These are phyloP conservation scores for Hanseniaspora pseudoguilliermondii DNA, from an alignment of 805 yeast genomes.

Conservation along the genomic window DNA sequence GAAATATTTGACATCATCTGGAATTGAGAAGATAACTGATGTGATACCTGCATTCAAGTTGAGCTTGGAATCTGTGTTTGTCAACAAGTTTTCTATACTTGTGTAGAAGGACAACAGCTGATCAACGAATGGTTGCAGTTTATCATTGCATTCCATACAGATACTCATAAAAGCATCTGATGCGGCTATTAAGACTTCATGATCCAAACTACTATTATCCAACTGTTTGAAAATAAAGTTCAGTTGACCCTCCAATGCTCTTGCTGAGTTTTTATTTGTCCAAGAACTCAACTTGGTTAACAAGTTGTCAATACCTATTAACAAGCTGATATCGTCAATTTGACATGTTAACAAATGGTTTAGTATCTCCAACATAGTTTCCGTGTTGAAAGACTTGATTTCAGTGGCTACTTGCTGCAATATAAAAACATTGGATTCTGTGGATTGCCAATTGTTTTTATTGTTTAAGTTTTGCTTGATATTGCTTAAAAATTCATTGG, in stretches of 20 bases:
- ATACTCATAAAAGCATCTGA: constrained; percentile 89
- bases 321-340: constrained; percentile 25
- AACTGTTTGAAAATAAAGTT: constrained; percentile 75
- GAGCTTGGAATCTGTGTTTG: constrained; percentile 40
- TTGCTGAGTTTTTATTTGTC: constrained; percentile 70
- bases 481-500: constrained; percentile 17
- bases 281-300: constrained; percentile 94
- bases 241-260: constrained; percentile 66
- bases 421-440: constrained; percentile 82
- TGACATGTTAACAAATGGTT: constrained; percentile 35
- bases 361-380: constrained; percentile 54
- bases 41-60: constrained; percentile 64
- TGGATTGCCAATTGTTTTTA: constrained; percentile 52
- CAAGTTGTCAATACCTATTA: constrained; percentile 75
- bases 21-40: constrained; percentile 6
- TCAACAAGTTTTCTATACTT: constrained; percentile 1
- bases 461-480: constrained; percentile 21
- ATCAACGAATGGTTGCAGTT: constrained; percentile 53
- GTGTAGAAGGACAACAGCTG: constrained; percentile 62
- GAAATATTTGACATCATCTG: not conserved
- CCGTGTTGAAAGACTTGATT: constrained; percentile 53
- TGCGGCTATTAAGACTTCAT: constrained; percentile 61
- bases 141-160: constrained; percentile 74
- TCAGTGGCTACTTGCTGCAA: constrained; percentile 92
- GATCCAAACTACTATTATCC: constrained; percentile 23